Evolutionary conservation across 2,329 filamentous ascomycete species (phyloP).

Genomic region (Nannizziopsis barbatae): DNA sequence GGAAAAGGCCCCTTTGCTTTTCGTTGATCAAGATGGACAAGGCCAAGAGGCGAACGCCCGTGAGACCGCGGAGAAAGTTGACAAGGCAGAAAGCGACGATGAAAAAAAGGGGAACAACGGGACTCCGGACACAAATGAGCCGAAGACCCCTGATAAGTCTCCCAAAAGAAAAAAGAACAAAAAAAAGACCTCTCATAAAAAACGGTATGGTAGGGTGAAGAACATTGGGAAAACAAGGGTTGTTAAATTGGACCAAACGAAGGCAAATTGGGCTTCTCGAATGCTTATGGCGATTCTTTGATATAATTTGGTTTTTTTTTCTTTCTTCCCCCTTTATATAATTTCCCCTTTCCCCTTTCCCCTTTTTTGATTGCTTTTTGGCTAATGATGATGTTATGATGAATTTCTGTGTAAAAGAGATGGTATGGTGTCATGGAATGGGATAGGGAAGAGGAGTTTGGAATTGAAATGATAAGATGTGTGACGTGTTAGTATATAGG

Average conservation of each 20-base stretch:
- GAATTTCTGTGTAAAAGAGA: not conserved
- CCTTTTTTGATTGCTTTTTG: not conserved
- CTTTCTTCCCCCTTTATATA: not conserved
- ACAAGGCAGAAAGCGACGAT: too few species aligned
- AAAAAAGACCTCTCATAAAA: too few species aligned
- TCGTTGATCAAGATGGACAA: not conserved
- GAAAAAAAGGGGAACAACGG: too few species aligned
- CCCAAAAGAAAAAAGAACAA: too few species aligned
- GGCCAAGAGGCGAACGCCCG: not conserved
- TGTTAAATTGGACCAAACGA: not conserved
- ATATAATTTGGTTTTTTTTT: not conserved
- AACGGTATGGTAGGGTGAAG: too few species aligned
- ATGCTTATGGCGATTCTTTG: not conserved
- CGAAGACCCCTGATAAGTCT: too few species aligned
- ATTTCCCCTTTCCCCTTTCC: not conserved
- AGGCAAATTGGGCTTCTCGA: not conserved
- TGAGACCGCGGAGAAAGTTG: not conserved
- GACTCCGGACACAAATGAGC: too few species aligned
- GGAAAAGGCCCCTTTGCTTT: not conserved
- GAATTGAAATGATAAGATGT: not conserved
- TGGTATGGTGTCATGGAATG: not conserved
- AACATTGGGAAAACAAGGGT: too few species aligned
- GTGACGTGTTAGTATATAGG: too few species aligned
- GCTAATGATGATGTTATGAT: not conserved
- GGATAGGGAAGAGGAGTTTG: not conserved